A percentile compares a stretch with the other conserved stretches of the same genome.
Conservation (phyloP, 306 rosid genomes). For the Prunus mira region DNA sequence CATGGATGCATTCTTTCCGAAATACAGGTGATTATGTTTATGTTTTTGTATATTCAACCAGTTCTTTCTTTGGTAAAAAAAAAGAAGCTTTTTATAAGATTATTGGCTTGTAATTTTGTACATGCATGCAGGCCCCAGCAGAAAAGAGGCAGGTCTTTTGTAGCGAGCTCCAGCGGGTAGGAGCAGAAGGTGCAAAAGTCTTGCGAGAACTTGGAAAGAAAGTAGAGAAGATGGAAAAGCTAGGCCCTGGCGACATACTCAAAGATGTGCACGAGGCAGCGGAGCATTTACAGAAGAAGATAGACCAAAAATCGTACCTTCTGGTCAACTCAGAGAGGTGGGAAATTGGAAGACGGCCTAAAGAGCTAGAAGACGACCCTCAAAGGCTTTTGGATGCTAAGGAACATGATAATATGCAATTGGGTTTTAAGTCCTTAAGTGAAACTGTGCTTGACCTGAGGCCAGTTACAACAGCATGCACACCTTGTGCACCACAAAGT, state of each 20-base stretch:
- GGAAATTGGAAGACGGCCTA: conserved; percentile 33
- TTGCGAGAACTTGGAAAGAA: conserved; percentile 52
- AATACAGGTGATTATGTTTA: conserved; percentile 49
- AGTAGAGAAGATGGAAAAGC: conserved; percentile 62
- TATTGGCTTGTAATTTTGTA: neutral
- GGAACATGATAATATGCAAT: conserved; percentile 13
- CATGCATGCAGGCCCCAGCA: conserved; percentile 43
- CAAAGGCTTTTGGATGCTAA: conserved; percentile 15
- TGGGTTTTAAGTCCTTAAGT: conserved; percentile 19
- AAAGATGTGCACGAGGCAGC: conserved; percentile 55
- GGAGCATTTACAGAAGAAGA: conserved; percentile 51
- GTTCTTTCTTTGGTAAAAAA: neutral
- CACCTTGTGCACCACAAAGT: conserved; percentile 2
- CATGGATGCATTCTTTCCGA: conserved; percentile 77
- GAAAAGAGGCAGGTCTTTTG: conserved; percentile 49
- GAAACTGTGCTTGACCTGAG: conserved; percentile 31
- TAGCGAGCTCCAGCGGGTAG: conserved; percentile 50
- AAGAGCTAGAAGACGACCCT: conserved; percentile 14
- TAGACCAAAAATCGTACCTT: conserved; percentile 50
- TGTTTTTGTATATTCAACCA: neutral
- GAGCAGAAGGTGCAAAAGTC: conserved; percentile 59
- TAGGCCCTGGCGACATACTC: conserved; percentile 37
- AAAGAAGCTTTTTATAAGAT: neutral
- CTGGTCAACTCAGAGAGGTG: conserved; percentile 57
- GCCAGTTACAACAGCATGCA: conserved; percentile 13